phyloP scores from a whole-genome alignment of 2,329 filamentous ascomycete species.

The Colletotrichum lupini region DNA sequence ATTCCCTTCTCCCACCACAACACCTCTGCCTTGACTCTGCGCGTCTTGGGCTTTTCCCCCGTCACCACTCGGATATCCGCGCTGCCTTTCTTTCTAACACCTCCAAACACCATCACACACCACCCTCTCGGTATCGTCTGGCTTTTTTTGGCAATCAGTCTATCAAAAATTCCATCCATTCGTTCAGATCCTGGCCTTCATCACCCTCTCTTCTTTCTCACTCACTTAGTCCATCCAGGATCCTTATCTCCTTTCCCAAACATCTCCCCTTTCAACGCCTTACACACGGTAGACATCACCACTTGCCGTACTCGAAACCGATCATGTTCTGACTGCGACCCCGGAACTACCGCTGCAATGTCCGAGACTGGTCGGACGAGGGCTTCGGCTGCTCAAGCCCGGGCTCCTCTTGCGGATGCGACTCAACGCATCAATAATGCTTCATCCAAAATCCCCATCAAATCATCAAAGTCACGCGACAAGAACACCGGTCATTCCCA shows the following conservation, averaged over 20 bases:
- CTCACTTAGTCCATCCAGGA: constrained; percentile 24
- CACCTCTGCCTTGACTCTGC: constrained; percentile 23
- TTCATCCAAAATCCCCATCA: constrained; percentile 43
- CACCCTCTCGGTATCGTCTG: constrained; percentile 31
- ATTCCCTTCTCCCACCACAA: constrained; percentile 31
- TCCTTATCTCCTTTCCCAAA: constrained; percentile 18
- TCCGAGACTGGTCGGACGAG: constrained; percentile 30
- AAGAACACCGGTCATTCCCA: constrained; percentile 19
- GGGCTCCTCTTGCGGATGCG: constrained; percentile 59
- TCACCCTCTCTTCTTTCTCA: constrained; percentile 18
- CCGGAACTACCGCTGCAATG: constrained; percentile 19
- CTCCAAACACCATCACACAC: neutral
- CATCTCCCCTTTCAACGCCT: constrained; percentile 25
- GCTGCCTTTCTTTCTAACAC: constrained; percentile 31
- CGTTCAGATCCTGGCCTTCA: constrained; percentile 26
- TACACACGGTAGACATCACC: neutral
- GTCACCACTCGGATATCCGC: constrained; percentile 7
- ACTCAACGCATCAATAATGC: constrained; percentile 58
- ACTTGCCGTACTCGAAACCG: neutral
- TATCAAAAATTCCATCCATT: constrained; percentile 32
- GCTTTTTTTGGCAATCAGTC: constrained; percentile 34
- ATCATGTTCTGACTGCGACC: constrained; percentile 29
- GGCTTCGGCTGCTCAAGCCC: constrained; percentile 36
- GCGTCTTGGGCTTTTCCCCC: constrained; percentile 14
- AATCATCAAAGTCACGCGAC: constrained; percentile 44